Evolutionary conservation across 495 filamentous ascomycete species (phyloP), one percentile per base, ranked within the genome.

Genomic region (Tuber indicum): DNA sequence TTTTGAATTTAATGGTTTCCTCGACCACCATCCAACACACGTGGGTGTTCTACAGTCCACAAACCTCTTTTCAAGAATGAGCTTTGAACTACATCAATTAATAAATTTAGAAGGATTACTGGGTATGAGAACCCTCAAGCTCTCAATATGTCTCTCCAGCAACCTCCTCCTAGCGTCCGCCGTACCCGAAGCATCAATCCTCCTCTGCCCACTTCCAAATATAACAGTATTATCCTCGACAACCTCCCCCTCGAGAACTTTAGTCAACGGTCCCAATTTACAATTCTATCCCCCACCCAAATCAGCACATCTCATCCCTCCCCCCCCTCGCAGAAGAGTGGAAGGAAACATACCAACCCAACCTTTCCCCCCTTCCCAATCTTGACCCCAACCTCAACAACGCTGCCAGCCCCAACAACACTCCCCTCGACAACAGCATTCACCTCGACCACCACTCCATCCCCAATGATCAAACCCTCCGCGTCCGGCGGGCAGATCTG

Each of bases 151-250:
- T 76, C 88, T 86, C 76, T 86, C 86, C 75, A 89, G 86, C 70
- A 86, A 86, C 82, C 88, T 89, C 75, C 86, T 84, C 83, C 87
- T 88, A 71, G 89, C 77, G 19, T 88, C 87, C 69, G 86, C 84
- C 43, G 89, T 85, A 41, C 88, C 88, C 41, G 88, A 87, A 74
- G 81, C 85, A 78, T 93, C 90, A 14, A 86, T 77, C 72, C 91
- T 85, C 75, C 90, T 84, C 80, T 87, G 83, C 26, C 87, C 88
- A 71, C 87, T 87, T 0, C 90, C 90, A 81, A 89, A 92, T 14
- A 93, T 82, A 10, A 93, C 90, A 0, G 90, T 92, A 76, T 87
- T 89, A 77, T 93, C 91, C 0, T 88, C 87, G 4, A 94, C 52
- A 26, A 86, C 82, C 73, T 90, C 89, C 17, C 86, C 86, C 0